Conservation (phyloP, 352 stramenopile genomes). For the Phytophthora quininea region DNA sequence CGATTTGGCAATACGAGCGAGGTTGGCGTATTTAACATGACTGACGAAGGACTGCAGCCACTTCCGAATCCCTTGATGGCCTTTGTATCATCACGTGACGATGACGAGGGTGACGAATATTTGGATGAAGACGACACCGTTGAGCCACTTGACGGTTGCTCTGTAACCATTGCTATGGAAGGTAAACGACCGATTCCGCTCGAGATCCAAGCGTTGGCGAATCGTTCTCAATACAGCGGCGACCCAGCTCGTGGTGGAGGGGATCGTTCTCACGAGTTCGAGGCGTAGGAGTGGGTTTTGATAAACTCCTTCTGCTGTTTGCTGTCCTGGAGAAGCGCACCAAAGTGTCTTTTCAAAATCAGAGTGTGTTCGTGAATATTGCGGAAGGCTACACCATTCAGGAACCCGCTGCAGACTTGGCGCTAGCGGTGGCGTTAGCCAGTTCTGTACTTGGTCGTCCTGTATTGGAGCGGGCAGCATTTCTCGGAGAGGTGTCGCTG, state of each 20-base stretch:
- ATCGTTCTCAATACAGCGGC: slow-evolving; percentile 50
- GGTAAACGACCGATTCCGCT: slow-evolving; percentile 93
- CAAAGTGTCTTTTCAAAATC: slow-evolving; percentile 71
- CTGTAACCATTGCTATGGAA: slow-evolving; percentile 94
- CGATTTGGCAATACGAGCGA: slow-evolving; percentile 96
- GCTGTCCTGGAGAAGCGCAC: slow-evolving; percentile 96
- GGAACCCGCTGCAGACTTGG: slow-evolving; percentile 79
- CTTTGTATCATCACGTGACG: slow-evolving; percentile 66
- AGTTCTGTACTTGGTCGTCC: slow-evolving; percentile 68
- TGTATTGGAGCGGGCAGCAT: slow-evolving; percentile 62
- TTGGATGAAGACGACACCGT: slow-evolving; percentile 32
- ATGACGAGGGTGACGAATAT: slow-evolving; percentile 30
- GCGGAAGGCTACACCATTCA: slow-evolving; percentile 86
- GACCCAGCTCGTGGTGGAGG: slow-evolving; percentile 30
- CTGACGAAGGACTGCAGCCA: slow-evolving; percentile 76
- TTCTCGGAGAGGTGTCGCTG: slow-evolving; percentile 82
- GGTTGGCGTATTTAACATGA: slow-evolving; percentile 97
- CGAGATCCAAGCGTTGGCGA: slow-evolving; percentile 95
- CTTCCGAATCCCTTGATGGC: slow-evolving; percentile 80
- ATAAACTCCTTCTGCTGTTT: slow-evolving; percentile 94
- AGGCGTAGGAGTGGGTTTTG: slow-evolving; percentile 78
- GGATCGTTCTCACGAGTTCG: slow-evolving; percentile 67
- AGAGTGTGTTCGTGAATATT: slow-evolving; percentile 89
- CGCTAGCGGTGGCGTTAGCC: slow-evolving; percentile 74
- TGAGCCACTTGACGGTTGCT: slow-evolving; percentile 72